These are phyloP conservation scores for Trichophyton benhamiae DNA, from an alignment of 2,329 filamentous ascomycete genomes.

Conservation along the genomic window DNA sequence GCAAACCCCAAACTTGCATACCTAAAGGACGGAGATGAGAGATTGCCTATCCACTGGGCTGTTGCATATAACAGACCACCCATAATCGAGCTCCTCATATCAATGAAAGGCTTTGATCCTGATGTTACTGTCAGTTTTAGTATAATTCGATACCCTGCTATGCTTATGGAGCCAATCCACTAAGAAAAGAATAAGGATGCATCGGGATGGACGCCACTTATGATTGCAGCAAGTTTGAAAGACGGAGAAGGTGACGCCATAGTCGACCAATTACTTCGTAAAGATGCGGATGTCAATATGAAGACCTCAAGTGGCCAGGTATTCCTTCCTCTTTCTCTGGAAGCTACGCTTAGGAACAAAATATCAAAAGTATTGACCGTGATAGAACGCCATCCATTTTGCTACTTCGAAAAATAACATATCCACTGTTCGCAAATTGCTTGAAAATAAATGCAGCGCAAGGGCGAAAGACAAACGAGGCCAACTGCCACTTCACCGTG, in stretches of 20 bases:
- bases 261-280: slow-evolving; percentile 34
- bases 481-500: slow-evolving; percentile 84
- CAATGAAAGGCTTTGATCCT: slow-evolving; percentile 63
- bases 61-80: slow-evolving; percentile 66
- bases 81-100: slow-evolving; percentile 60
- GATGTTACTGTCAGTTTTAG: slow-evolving; percentile 56
- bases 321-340: slow-evolving; percentile 1
- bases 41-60: slow-evolving; percentile 89
- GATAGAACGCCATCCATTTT: slow-evolving; percentile 77
- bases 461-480: slow-evolving; percentile 72
- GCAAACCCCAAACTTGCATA: slow-evolving; percentile 66
- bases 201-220: slow-evolving; percentile 40
- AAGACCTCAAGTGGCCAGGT: slow-evolving; percentile 35
- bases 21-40: slow-evolving; percentile 70
- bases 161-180: neutral
- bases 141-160: neutral
- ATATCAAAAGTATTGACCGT: neutral
- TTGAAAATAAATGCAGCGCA: slow-evolving; percentile 63
- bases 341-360: neutral
- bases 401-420: slow-evolving; percentile 81
- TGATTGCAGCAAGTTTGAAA: slow-evolving; percentile 38
- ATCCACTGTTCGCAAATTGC: slow-evolving; percentile 64
- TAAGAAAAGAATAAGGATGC: slow-evolving; percentile 27
- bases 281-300: slow-evolving; percentile 36
- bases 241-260: slow-evolving; percentile 35